These are phyloP conservation scores for Rhizoctonia solani DNA, from an alignment of 1,284 basidiomycete species.

Conservation along the genomic window DNA sequence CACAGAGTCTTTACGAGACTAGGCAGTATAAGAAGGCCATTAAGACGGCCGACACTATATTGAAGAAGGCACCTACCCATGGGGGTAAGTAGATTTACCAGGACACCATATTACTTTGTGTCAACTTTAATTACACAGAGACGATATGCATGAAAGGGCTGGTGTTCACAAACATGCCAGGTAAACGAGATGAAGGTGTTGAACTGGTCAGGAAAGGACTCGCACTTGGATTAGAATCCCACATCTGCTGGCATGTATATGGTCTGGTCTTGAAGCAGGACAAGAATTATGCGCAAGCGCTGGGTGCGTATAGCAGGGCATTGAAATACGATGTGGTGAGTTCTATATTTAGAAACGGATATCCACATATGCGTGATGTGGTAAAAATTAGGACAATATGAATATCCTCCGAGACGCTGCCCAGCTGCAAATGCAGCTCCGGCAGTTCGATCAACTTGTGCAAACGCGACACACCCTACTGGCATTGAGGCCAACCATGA, in stretches of 20 bases:
- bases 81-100: constrained; percentile 66
- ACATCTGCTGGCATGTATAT: constrained; percentile 98
- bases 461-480: constrained; percentile 85
- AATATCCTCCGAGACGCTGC: constrained; percentile 93
- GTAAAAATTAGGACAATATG: constrained; percentile 74
- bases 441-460: constrained; percentile 78
- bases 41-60: constrained; percentile 91
- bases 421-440: constrained; percentile 87
- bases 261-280: constrained; percentile 91
- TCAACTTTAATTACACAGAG: constrained; percentile 58
- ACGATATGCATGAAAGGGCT: constrained; percentile 94
- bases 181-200: constrained; percentile 80
- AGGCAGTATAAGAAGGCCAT: constrained; percentile 89
- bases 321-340: constrained; percentile 85
- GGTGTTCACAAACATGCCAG: constrained; percentile 76
- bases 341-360: constrained; percentile 29
- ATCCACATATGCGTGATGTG: no score
- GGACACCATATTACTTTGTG: constrained; percentile 42
- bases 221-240: constrained; percentile 85
- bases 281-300: constrained; percentile 84
- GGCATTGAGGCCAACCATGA: constrained; percentile 77
- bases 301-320: constrained; percentile 78
- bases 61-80: constrained; percentile 96
- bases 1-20: constrained; percentile 75
- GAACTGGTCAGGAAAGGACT: constrained; percentile 89